These are phyloP conservation scores for Monosporozyma siamensis DNA, from an alignment of 805 yeast species.

Conservation along the genomic window DNA sequence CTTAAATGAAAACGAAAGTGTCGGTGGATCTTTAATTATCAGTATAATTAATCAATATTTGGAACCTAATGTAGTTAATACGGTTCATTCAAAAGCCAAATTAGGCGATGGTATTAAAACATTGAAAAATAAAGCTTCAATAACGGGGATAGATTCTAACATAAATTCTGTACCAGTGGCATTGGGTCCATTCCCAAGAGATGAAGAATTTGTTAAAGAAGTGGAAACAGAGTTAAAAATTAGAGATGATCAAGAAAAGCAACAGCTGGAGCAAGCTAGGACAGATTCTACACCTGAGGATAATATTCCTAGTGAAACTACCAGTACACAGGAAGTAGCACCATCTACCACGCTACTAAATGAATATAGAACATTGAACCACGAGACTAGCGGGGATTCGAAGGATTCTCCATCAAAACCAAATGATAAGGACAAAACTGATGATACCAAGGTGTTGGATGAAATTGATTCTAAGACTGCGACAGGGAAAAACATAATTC, in stretches of 20 bases:
- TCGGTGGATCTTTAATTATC: constrained; percentile 83
- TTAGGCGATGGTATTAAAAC: constrained; percentile 28
- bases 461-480: constrained; percentile 7
- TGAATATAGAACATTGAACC: constrained; percentile 51
- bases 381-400: constrained; percentile 28
- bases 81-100: constrained; percentile 28
- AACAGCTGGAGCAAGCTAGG: constrained; percentile 19
- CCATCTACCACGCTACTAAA: constrained; percentile 40
- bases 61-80: constrained; percentile 36
- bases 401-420: constrained; percentile 6
- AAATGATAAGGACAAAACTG: constrained; percentile 8
- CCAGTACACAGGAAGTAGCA: background rate
- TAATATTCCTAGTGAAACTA: background rate
- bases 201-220: constrained; percentile 76
- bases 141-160: constrained; percentile 22
- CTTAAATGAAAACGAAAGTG: constrained; percentile 82
- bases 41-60: constrained; percentile 80
- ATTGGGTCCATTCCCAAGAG: constrained; percentile 78
- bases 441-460: constrained; percentile 5
- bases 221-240: constrained; percentile 74
- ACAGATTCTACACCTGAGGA: background rate
- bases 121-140: constrained; percentile 21
- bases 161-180: constrained; percentile 43
- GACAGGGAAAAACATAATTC: constrained; percentile 24
- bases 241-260: constrained; percentile 57